Base-by-base conservation (phyloP, 306 rosid species). In the Argentina anserina region DNA sequence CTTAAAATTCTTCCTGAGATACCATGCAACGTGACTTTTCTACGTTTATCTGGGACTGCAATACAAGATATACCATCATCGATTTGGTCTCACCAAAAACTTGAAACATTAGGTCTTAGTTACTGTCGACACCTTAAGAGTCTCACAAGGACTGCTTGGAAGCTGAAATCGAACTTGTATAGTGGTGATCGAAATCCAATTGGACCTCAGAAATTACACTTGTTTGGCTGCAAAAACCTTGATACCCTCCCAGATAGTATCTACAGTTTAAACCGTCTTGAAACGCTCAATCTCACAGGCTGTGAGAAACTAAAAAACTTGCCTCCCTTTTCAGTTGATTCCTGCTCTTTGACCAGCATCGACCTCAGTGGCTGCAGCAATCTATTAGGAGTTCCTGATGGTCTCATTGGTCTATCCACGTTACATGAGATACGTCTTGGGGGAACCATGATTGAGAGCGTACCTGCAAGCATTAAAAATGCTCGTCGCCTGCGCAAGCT, bases 401-500 rank as follows among this genome's bases (percentile, higher is more conserved):
- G 49, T 15, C 70, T 65, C n/a, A 40, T 65, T 65, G 29, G 70
- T 36, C 33, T 73, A 23, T 73, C 61, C 49, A 43, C 77, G 45
- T 73, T 73, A 47, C n/a, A 45, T 10, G 34, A 39, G 12, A 41
- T 73, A 7, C 14, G 7, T 43, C 60, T 61, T 29, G 17, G 61
- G 5, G 47, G 60, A 21, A 61, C 77, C 41, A 59, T 25, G 70
- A 62, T 80, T 29, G 34, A 2, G 26, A 76, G 46, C 70, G 41
- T 83, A 43, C 31, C 40, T 64, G 64, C n/a, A 58, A 60, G 72
- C 17, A 65, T 80, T 10, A 83, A 58, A 49, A 42, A 59, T 65
- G 78, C 78, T 11, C 7, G 73, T 29, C 45, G 39, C 34, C 29
- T 83, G 61, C 12, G 28, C 52, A 1, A 13, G 17, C 46, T 83